These are phyloP conservation scores for Prunus salicina DNA, from an alignment of 306 rosid species.

Conservation along the genomic window DNA sequence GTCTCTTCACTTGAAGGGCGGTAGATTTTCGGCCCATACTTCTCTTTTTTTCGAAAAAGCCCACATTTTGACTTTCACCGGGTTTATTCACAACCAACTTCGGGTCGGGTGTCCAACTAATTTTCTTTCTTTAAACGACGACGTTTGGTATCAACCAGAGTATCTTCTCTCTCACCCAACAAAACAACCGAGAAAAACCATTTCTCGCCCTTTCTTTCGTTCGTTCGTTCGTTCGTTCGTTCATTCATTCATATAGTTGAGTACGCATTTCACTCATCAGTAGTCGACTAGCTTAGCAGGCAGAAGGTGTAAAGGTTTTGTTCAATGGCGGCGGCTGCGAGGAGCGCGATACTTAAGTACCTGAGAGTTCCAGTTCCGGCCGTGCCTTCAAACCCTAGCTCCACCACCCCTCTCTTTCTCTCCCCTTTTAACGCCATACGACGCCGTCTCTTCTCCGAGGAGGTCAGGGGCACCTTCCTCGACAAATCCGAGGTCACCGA, in stretches of 20 bases:
- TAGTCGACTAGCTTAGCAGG: background rate
- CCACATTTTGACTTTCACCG: background rate
- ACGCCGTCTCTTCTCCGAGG: slow-evolving; percentile 66
- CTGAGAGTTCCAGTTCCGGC: slow-evolving; percentile 66
- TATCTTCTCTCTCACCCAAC: background rate
- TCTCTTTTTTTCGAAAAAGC: background rate
- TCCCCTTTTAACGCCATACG: slow-evolving; percentile 37
- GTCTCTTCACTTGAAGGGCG: no score
- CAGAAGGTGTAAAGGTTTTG: background rate
- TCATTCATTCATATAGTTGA: background rate
- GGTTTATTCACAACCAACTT: no score
- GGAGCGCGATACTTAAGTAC: slow-evolving; percentile 50
- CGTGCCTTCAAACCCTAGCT: slow-evolving; percentile 24
- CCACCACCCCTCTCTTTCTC: slow-evolving; percentile 16
- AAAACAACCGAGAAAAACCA: background rate
- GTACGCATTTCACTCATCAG: background rate
- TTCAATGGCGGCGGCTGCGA: slow-evolving; percentile 96
- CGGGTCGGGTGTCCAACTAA: background rate
- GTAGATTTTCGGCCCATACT: background rate
- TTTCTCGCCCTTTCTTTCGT: background rate
- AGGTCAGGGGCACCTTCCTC: slow-evolving; percentile 73
- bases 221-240: background rate
- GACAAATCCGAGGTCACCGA: slow-evolving; percentile 94
- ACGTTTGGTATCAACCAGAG: background rate
- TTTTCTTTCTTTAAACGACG: background rate